phyloP scores from a whole-genome alignment of 1,139 yeast genomes.

The Diutina sp. region DNA sequence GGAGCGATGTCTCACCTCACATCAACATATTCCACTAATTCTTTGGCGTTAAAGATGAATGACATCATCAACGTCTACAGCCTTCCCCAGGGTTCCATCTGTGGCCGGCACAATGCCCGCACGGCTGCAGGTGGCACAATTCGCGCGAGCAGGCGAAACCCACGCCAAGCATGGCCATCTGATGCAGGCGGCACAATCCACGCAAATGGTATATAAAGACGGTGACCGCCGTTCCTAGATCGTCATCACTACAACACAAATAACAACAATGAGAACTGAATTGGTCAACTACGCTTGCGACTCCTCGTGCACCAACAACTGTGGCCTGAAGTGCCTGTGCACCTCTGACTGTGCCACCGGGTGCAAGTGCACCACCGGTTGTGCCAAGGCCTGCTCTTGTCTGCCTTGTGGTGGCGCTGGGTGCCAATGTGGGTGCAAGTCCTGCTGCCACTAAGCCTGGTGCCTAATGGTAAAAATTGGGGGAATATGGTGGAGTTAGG shows the following conservation, averaged over 20 bases:
- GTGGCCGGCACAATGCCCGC: not conserved
- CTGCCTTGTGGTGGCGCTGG: not conserved
- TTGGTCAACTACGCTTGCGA: conserved; percentile 1
- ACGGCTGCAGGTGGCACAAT: not conserved
- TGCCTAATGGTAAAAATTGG: not conserved
- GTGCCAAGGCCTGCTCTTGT: not conserved
- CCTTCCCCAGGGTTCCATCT: not conserved
- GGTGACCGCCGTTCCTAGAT: not conserved
- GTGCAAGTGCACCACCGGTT: not conserved
- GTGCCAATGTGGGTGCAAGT: not conserved
- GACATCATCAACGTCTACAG: too few species aligned
- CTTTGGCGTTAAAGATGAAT: too few species aligned
- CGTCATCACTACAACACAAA: not conserved
- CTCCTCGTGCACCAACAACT: not conserved
- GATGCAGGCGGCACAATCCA: not conserved
- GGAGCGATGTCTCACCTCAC: too few species aligned
- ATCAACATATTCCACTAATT: too few species aligned
- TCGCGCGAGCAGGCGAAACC: not conserved
- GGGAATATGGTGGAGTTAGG: not conserved
- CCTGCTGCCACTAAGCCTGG: not conserved
- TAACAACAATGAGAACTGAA: not conserved
- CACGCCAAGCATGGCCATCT: too few species aligned
- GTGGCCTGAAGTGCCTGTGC: not conserved
- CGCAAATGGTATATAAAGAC: not conserved
- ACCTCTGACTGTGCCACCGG: not conserved